Evolutionary conservation across 2,329 filamentous ascomycete species (phyloP).

Genomic region (Lachnellula suecica): DNA sequence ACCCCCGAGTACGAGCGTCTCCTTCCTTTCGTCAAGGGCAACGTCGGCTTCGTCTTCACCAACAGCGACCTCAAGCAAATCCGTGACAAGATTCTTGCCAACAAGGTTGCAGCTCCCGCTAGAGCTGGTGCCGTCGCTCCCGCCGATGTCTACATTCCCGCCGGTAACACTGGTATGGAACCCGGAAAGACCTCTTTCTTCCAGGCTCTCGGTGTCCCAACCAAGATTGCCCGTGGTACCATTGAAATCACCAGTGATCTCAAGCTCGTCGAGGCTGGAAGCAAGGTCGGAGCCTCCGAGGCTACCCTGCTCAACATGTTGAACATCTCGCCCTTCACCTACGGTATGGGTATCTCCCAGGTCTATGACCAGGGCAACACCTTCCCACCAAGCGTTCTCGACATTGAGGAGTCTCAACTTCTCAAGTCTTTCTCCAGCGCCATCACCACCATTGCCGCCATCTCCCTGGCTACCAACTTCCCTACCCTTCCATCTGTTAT

Average conservation of each 20-base stretch:
- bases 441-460: constrained; percentile 81
- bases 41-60: constrained; percentile 99
- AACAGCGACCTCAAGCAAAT: constrained; percentile 89
- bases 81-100: constrained; percentile 91
- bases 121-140: constrained; percentile 97
- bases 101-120: constrained; percentile 96
- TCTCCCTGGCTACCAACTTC: constrained; percentile 93
- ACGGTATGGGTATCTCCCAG: constrained; percentile 94
- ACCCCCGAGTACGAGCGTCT: constrained; percentile 97
- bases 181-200: constrained; percentile 99
- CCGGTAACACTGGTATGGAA: constrained; percentile 99
- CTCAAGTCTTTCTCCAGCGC: constrained; percentile 78
- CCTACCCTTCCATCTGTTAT: constrained; percentile 94
- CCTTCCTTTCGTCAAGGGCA: constrained; percentile 92
- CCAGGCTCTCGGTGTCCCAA: constrained; percentile 99
- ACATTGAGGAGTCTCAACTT: constrained; percentile 94
- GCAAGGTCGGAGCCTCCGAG: constrained; percentile 98
- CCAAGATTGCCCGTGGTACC: constrained; percentile 99
- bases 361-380: constrained; percentile 98
- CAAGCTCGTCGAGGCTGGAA: constrained; percentile 91
- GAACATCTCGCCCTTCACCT: constrained; percentile 99
- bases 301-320: constrained; percentile 99
- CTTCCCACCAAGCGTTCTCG: constrained; percentile 82
- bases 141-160: constrained; percentile 88
- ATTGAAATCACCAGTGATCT: constrained; percentile 99